phyloP scores from a whole-genome alignment of 495 filamentous ascomycete genomes.

The Neohortaea acidophila region DNA sequence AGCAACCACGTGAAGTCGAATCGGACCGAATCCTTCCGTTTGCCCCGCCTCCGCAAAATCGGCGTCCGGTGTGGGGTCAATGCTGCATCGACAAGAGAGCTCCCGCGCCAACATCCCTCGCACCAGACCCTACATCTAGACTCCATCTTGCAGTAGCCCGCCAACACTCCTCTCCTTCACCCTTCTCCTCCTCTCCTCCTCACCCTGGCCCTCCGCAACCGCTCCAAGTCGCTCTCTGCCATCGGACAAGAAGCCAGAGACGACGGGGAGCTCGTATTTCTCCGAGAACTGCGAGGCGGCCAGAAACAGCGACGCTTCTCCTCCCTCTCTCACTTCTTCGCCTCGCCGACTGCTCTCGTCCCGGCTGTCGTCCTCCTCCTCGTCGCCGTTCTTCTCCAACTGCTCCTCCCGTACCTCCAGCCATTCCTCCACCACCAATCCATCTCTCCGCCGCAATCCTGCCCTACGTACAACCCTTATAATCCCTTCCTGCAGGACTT shows the following conservation, averaged over 20 bases:
- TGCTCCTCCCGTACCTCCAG: constrained; percentile 8
- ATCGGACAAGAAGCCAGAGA: neutral
- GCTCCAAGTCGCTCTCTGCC: constrained; percentile 7
- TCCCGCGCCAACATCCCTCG: too few species aligned
- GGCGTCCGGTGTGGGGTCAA: too few species aligned
- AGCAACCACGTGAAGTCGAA: too few species aligned
- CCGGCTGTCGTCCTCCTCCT: constrained; percentile 9
- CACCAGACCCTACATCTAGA: too few species aligned
- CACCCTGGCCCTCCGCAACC: constrained; percentile 13
- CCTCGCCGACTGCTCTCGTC: constrained; percentile 3
- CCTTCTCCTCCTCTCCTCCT: constrained; percentile 1
- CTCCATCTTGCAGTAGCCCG: too few species aligned
- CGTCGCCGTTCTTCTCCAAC: constrained; percentile 9
- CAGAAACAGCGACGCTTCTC: neutral
- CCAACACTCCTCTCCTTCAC: constrained; percentile 3
- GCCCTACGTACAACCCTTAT: constrained; percentile 10
- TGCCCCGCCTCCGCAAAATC: too few species aligned
- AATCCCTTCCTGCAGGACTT: constrained; percentile 16
- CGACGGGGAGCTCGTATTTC: constrained; percentile 13
- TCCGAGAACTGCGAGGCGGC: constrained; percentile 8
- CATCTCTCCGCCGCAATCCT: constrained; percentile 8
- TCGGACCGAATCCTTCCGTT: too few species aligned
- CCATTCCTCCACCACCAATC: constrained; percentile 2
- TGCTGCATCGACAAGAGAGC: too few species aligned
- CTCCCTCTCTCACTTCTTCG: neutral